These are phyloP conservation scores for Ligustrum vulgare DNA, from an alignment of 257 asterid species.

Conservation along the genomic window DNA sequence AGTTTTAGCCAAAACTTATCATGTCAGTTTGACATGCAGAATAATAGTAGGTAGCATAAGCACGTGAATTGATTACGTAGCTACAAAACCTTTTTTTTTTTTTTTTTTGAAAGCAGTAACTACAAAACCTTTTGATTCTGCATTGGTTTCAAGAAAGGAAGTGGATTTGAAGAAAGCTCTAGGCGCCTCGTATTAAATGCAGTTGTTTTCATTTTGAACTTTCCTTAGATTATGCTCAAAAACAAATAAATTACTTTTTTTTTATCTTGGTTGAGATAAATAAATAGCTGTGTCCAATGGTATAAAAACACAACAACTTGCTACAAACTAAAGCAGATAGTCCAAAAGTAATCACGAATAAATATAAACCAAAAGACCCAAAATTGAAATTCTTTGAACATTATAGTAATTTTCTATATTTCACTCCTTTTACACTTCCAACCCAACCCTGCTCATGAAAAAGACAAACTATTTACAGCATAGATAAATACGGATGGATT, in stretches of 20 bases:
- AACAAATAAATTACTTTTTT: neutral
- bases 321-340: neutral
- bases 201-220: neutral
- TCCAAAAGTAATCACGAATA: neutral
- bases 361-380: neutral
- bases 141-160: neutral
- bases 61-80: neutral
- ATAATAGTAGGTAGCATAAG: neutral
- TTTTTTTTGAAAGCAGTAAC: no score
- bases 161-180: neutral
- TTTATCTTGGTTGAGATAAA: neutral
- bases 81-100: no score
- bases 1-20: neutral
- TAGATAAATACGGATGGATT: no score
- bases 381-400: neutral
- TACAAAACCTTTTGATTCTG: neutral
- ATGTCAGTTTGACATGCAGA: neutral
- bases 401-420: no score
- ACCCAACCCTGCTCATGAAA: conserved; percentile 32
- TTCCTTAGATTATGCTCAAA: neutral
- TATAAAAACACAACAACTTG: neutral
- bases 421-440: conserved; percentile 15
- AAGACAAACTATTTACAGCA: conserved; percentile 3
- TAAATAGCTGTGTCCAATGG: neutral
- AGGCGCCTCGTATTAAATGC: neutral